These are phyloP conservation scores for Symbiodinium pilosum DNA, from an alignment of 73 alveolate genomes.

Conservation along the genomic window DNA sequence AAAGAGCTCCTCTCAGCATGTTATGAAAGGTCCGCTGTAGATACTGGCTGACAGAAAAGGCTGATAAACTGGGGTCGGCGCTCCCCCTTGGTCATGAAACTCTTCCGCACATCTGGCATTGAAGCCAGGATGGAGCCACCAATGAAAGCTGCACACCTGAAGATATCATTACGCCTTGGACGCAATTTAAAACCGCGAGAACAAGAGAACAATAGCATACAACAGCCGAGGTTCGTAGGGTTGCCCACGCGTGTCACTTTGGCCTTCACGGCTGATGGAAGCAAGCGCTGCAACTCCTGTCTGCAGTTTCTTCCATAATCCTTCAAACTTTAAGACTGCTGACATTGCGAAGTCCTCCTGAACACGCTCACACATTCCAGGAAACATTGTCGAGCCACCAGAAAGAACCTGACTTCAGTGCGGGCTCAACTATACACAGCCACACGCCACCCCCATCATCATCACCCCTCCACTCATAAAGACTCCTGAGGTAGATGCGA, in stretches of 20 bases:
- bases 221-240: conserved; percentile 19
- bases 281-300: conserved; percentile 63
- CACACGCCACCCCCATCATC: not conserved
- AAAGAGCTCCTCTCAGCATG: not conserved
- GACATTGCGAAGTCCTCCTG: conserved; percentile 16
- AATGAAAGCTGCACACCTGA: conserved; percentile 79
- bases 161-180: not conserved
- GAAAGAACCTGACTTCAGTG: conserved; percentile 30
- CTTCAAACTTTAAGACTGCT: not conserved
- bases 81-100: conserved; percentile 61
- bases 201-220: not conserved
- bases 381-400: conserved; percentile 67
- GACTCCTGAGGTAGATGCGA: not conserved
- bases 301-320: not conserved
- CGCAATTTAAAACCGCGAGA: not conserved
- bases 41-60: not conserved
- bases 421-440: not conserved
- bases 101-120: conserved; percentile 55
- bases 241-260: conserved; percentile 28
- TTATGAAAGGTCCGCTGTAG: not conserved
- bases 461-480: too few species aligned
- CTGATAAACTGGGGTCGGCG: not conserved
- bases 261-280: conserved; percentile 53
- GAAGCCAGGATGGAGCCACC: conserved; percentile 88
- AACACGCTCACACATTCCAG: conserved; percentile 72